Evolutionary conservation across 345 rosid genomes (phyloP).

Genomic region (Combretum micranthum): DNA sequence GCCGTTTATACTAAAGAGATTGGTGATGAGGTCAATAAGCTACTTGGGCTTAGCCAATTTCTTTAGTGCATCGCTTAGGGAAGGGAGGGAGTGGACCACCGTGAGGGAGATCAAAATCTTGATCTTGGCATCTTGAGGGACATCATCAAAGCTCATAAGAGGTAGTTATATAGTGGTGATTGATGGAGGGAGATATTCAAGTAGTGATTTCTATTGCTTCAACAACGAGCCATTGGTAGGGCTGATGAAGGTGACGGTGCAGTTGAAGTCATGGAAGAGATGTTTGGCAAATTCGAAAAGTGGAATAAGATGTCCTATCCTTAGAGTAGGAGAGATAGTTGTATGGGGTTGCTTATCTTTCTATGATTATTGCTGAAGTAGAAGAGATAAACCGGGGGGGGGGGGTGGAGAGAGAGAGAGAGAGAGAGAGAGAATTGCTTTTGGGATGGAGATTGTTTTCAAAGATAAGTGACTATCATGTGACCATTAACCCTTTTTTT

Average conservation of each 20-base stretch:
- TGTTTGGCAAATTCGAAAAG: constrained; percentile 54
- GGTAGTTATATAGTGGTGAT: constrained; percentile 42
- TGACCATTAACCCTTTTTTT: no score
- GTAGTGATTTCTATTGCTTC: constrained; percentile 33
- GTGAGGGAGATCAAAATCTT: constrained; percentile 49
- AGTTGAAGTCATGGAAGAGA: constrained; percentile 31
- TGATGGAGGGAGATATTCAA: constrained; percentile 43
- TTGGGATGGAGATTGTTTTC: no score
- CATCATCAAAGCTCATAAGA: constrained; percentile 34
- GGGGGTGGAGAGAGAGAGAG: background rate
- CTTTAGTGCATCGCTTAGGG: constrained; percentile 28
- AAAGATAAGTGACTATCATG: no score
- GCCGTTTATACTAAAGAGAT: constrained; percentile 59
- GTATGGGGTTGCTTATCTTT: constrained; percentile 23
- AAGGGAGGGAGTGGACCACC: constrained; percentile 40
- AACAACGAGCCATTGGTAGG: constrained; percentile 44
- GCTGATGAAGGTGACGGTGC: constrained; percentile 41
- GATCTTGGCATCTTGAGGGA: constrained; percentile 21
- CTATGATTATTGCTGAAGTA: constrained; percentile 11
- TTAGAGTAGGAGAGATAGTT: constrained; percentile 53
- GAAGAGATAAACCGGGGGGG: no score
- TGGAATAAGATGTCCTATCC: constrained; percentile 87
- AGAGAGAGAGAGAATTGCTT: no score
- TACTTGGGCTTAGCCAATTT: constrained; percentile 18
- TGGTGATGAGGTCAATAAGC: constrained; percentile 39